Evolutionary conservation across 2,329 filamentous ascomycete species (phyloP), one percentile per base, ranked within the genome.

Genomic region (Penicillium sp.): DNA sequence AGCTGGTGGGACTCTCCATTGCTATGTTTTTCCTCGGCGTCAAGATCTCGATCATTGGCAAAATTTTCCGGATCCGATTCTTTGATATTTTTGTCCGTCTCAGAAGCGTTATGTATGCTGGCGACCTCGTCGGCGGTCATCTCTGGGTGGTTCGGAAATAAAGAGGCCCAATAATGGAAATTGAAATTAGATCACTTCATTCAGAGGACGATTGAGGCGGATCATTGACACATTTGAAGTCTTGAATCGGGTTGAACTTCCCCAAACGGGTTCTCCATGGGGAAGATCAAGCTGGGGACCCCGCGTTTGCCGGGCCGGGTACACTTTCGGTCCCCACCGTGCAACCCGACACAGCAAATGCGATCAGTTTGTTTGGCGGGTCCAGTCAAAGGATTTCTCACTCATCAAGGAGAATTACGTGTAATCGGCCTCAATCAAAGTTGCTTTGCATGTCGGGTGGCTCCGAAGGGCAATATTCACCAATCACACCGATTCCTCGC

Each of bases 101-200:
- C 29, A 18, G 47, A 8, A 22, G 27, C 47, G 21, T 43, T 24
- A 13, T 24, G 27, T 43, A 40, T 16, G n/a, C 24, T 43, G n/a
- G 38, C 31, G 38, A 49, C 47, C 47, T 49, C 45, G n/a, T 49
- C 27, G 11, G n/a, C 21, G 47, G 38, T 40, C 47, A 49, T 49
- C 32, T 27, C 45, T 24, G 44, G 14, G 4, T 39, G 10, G 21
- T 14, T 18, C 18, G 24, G 24, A 21, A n/a, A 14, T 22, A 10
- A 22, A 21, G 11, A 11, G 22, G 10, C 7, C 2, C 21, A n/a
- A 16, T 16, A 2, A 6, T 47, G 31, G 14, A 47, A 47, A 10
- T 31, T 32, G 43, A n/a, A 31, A 18, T 44, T 32, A 24, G 10
- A 32, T n/a, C 14, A 21, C 24, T 21, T 11, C n/a, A 13, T 16